Conservation (phyloP, 352 stramenopile species). For the Phytopythium sindhum region DNA sequence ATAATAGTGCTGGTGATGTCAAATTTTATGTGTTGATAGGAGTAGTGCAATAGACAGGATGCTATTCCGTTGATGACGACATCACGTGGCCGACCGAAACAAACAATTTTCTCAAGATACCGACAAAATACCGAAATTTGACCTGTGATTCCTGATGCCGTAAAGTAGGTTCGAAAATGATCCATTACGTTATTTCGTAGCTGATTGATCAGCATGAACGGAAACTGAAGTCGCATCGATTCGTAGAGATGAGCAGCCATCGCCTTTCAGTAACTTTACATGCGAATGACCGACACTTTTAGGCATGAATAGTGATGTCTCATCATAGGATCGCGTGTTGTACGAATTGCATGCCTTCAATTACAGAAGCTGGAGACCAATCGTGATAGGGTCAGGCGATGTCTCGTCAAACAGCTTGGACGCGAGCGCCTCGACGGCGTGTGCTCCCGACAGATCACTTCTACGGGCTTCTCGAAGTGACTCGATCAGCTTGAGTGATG, state of each 20-base stretch:
- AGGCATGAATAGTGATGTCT: background rate
- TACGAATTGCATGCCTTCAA: background rate
- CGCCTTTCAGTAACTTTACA: too few relatives aligned
- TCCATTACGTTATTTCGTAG: too few relatives aligned
- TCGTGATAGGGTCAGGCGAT: background rate
- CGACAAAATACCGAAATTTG: too few relatives aligned
- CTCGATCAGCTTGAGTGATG: constrained; percentile 20
- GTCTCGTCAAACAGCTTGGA: constrained; percentile 3
- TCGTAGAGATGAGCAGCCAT: too few relatives aligned
- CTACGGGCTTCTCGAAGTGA: constrained; percentile 9
- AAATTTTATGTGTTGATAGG: background rate
- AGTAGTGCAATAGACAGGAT: background rate
- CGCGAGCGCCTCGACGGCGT: constrained; percentile 4
- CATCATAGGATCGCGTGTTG: background rate
- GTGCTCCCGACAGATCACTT: background rate
- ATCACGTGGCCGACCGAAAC: background rate
- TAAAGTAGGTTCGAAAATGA: too few relatives aligned
- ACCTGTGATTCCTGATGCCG: too few relatives aligned
- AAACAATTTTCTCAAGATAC: background rate
- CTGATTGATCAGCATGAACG: too few relatives aligned
- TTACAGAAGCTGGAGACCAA: background rate
- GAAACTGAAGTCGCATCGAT: too few relatives aligned
- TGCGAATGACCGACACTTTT: too few relatives aligned
- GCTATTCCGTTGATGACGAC: background rate
- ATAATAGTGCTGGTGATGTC: background rate